Conservation (phyloP, 768 basidiomycete species). For the Pulveroboletus frians region DNA sequence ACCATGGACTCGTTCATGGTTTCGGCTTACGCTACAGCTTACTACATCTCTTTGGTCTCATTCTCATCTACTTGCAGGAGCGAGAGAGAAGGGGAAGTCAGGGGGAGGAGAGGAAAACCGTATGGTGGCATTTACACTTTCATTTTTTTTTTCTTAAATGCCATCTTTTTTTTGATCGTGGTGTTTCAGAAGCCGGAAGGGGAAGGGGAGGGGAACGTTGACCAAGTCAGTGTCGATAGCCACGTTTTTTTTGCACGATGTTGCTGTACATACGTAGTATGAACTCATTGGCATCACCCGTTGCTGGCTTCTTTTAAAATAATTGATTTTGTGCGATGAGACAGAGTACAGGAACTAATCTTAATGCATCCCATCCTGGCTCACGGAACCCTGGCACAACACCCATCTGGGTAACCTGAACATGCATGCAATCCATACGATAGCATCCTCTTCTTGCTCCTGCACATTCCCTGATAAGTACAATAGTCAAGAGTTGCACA, state of each 20-base stretch:
- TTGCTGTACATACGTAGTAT: no score
- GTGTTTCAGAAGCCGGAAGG: constrained; percentile 4
- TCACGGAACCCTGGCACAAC: neutral
- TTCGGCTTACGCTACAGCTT: constrained; percentile 10
- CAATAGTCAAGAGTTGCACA: no score
- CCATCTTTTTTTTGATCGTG: constrained; percentile 23
- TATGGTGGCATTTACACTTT: constrained; percentile 15
- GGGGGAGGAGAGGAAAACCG: neutral
- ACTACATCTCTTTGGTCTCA: constrained; percentile 2
- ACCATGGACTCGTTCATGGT: constrained; percentile 13
- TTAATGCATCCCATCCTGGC: neutral
- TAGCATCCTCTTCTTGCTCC: no score
- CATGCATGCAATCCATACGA: no score
- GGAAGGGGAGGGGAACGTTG: neutral
- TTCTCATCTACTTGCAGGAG: constrained; percentile 7
- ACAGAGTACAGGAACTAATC: no score
- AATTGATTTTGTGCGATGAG: no score
- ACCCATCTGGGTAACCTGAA: no score
- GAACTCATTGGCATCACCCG: no score
- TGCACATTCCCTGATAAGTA: no score
- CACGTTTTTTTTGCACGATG: no score
- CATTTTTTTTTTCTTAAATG: constrained; percentile 26
- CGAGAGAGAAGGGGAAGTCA: neutral
- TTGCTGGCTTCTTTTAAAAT: no score
- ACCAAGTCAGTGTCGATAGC: no score